Evolutionary conservation across 2,329 filamentous ascomycete genomes (phyloP), one percentile per base, ranked within the genome.

Genomic region (Penicillium nordicum): DNA sequence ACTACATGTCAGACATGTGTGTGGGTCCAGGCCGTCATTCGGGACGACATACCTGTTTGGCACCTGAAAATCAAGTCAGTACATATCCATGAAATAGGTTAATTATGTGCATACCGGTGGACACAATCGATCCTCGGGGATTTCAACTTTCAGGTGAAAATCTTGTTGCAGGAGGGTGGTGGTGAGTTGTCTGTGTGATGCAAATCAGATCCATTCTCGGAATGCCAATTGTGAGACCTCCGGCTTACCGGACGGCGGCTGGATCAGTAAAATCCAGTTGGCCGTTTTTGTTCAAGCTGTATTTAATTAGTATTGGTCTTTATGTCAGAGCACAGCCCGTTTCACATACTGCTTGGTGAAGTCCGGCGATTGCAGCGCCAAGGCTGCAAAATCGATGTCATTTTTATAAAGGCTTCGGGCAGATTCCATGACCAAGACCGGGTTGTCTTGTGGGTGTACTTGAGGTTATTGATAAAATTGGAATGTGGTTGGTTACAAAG

Each of bases 201-300:
- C 8, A 42, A 50, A 50, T 61, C 36, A 58, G 51, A 29, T 65
- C 50, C 58, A 55, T 29, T 41, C 14, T 41, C 11, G 5, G 23
- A 10, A 42, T 36, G 29, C 6, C 18, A 47, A 36, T 29, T 16
- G 6, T 16, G 21, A 43, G 5, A 30, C 25, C 25, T 51, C 11
- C 55, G 12, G 10, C 69, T 64, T 86, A 92, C 84, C 88, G 84
- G 9, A 96, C 84, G 23, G 90, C 85, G 48, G 81, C 77, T 5
- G 92, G 88, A 66, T 96, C 83, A 50, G 84, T 87, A 66, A 97
- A 97, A 74, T 97, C 86, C 27, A 96, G 79, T 61, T 87, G 84
- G 9, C 79, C 80, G 58, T 82, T 82, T 48, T 73, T 61, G 63
- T 79, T 83, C 32, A 84, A 67, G 55, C 81, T 83, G 4, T 4